Evolutionary conservation across 1,284 basidiomycete species (phyloP), one percentile per base, ranked within the genome.

Genomic region (Ceratobasidium sp.): DNA sequence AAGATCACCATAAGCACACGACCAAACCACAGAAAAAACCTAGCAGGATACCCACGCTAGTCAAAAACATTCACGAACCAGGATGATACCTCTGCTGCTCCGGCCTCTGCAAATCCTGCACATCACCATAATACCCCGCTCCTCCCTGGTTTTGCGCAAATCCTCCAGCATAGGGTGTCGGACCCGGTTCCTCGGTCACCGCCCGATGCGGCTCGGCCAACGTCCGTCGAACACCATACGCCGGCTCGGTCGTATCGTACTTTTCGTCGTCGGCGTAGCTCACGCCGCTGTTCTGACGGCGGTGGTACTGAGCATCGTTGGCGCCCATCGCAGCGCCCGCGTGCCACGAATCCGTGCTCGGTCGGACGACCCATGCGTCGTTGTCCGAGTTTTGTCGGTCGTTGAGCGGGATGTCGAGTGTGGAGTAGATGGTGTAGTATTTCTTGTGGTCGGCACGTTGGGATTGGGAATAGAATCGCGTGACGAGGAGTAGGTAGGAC

Each of bases 401-500:
- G 75, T 85, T 85, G 65, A 86, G 85, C 18, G 89, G 83, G 77
- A 91, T 89, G 60, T 83, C 83, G 67, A 84, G 82, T 70, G 80
- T 79, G 23, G 80, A 81, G 80, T 89, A 89, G 72, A 94, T 84
- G 28, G 88, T 87, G 78, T 91, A 88, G 80, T 94, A 96, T 77
- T 91, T 89, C 75, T 87, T 87, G 80, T 94, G 93, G 79, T 94
- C 93, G 36, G 83, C 84, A 39, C 89, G 88, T 80, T 96, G 94
- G 23, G 87, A 86, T 18, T 84, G 82, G 10, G 89, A 87, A 80
- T 96, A 97, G 3, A 88, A 88, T 9, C 87, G 87, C 41, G 93
- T 78, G 50, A 95, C 85, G 74, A 91, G 79, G 76, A 85, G 86
- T 64, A 93, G 83, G 80, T 94, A 94, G 32, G 83, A 76, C 92